phyloP scores from a whole-genome alignment of 2,329 filamentous ascomycete species.

The Fusarium tuaranense region DNA sequence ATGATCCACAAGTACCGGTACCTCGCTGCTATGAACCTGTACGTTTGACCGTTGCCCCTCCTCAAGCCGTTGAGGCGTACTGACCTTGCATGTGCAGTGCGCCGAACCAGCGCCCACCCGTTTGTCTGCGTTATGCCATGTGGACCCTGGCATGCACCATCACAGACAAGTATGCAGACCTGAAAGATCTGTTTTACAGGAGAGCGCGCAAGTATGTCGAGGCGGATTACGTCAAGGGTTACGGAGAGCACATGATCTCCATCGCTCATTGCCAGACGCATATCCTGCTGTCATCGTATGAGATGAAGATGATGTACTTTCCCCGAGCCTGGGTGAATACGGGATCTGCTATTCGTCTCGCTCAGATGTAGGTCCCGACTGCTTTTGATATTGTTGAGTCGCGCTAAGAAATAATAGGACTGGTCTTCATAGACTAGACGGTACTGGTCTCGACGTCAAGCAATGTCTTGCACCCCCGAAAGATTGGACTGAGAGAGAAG shows the following conservation, averaged over 20 bases:
- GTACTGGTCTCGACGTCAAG: conserved; percentile 86
- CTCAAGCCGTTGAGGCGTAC: background rate
- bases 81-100: conserved; percentile 58
- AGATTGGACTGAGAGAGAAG: conserved; percentile 95
- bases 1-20: conserved; percentile 93
- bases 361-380: conserved; percentile 75
- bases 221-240: conserved; percentile 89
- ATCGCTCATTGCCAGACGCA: conserved; percentile 89
- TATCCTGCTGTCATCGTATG: conserved; percentile 82
- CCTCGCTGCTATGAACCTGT: conserved; percentile 87
- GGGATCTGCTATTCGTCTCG: conserved; percentile 82
- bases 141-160: conserved; percentile 94
- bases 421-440: conserved; percentile 88
- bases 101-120: conserved; percentile 86
- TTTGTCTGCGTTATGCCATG: conserved; percentile 92
- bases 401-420: conserved; percentile 72
- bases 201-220: conserved; percentile 91
- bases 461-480: conserved; percentile 87
- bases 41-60: conserved; percentile 46
- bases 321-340: conserved; percentile 95
- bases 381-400: background rate
- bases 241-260: conserved; percentile 89
- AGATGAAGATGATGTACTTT: conserved; percentile 99
- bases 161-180: conserved; percentile 80
- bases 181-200: conserved; percentile 91